Base-by-base conservation (phyloP, 1,284 basidiomycete genomes). In the Cerioporus squamosus region DNA sequence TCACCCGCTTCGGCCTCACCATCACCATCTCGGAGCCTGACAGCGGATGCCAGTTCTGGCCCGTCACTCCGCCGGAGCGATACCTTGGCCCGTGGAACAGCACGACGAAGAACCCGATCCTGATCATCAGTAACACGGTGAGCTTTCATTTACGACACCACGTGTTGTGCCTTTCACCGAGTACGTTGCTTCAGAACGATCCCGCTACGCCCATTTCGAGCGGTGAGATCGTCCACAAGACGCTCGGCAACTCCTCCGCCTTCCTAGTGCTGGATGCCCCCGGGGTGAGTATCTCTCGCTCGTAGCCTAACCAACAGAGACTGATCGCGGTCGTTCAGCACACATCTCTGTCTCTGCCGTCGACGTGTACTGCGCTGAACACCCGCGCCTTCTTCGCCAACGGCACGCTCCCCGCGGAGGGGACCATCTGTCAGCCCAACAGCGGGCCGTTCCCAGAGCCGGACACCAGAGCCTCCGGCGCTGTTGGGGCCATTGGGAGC, bases 41-140 rank as follows among this genome's bases (percentile, higher is more conserved):
- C 55, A 60, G 58, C 26, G 68, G 68, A 5, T 68, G 68, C 47
- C 60, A 69, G 53, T 65, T 59, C 50, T 70, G 68, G 69, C 65
- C 66, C 1, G 72, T 56, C 8, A 58, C 55, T 26, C 59, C 62
- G 3, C 62, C 59, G 43, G 62, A 61, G 56, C 58, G 70, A 44
- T 73, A 68, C 57, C 43, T 57, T 14, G 71, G 72, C 0, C 70
- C 70, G 17, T 72, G 70, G 63, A 72, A 72, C 53, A 59, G 60
- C 26, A 71, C 68, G 24, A 53, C 71, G 33, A 57, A 61, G 18
- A 70, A 69, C 54, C 66, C 67, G 12, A 68, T 74, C 18, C 61
- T 74, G 10, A 57, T 72, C 23, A 56, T 74, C 45, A 70, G 71
- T 44, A 71, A 69, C 53, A 65, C 60, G 22, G 68, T 68, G 44